Percentiles rank a stretch among this genome's conserved stretches.
These are phyloP conservation scores for Leishmania guyanensis DNA, from an alignment of 208 protist genomes.

Conservation along the genomic window DNA sequence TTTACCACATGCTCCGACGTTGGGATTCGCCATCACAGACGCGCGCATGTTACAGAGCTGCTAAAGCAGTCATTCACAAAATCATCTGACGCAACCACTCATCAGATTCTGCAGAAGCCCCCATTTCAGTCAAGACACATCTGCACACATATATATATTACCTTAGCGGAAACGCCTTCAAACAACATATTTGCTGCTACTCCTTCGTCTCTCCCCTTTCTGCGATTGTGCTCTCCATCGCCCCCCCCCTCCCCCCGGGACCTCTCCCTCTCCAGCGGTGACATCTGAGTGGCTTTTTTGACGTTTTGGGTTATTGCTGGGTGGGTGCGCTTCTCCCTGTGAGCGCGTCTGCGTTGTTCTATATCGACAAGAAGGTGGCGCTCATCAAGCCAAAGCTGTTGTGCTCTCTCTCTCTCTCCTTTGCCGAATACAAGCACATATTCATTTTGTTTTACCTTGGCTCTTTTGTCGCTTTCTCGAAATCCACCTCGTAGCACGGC, in stretches of 20 bases:
- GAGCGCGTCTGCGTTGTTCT: background rate
- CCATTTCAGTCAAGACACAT: too few species aligned
- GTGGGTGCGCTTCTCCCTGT: background rate
- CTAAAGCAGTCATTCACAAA: too few species aligned
- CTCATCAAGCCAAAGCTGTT: background rate
- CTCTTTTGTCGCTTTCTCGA: constrained; percentile 6
- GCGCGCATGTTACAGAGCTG: too few species aligned
- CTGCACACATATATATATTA: too few species aligned
- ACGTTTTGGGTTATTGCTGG: background rate
- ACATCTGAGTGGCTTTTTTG: too few species aligned
- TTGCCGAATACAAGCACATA: constrained; percentile 4
- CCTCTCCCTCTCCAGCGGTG: background rate
- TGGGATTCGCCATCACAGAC: too few species aligned
- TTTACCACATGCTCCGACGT: too few species aligned
- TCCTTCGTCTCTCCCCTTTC: background rate
- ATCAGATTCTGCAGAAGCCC: too few species aligned
- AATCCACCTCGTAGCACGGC: background rate
- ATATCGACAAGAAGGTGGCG: background rate
- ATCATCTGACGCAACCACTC: too few species aligned
- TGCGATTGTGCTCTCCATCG: background rate
- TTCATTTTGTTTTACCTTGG: constrained; percentile 9
- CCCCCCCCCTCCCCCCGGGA: background rate
- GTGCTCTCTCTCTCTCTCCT: background rate
- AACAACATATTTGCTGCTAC: background rate
- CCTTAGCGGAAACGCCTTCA: too few species aligned